Evolutionary conservation across 805 yeast genomes (phyloP), one percentile per base, ranked within the genome.

Genomic region (Metschnikowia gelsemii): DNA sequence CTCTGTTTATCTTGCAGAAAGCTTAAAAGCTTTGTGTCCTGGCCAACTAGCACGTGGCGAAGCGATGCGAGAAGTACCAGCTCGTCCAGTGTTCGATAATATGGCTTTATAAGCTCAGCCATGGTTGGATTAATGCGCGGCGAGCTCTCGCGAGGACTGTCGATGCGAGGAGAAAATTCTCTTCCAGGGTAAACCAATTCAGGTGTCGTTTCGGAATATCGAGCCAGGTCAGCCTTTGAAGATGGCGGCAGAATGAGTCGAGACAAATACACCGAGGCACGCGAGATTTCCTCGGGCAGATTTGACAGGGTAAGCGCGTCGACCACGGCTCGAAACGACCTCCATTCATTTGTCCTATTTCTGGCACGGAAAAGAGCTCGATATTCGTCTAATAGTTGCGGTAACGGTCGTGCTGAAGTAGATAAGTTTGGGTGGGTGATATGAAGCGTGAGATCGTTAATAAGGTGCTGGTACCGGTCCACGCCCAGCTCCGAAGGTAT

Each of bases 11-110:
- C 63, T 6, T 56, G 53, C 13, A 59, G 58, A 42, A 79, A 69
- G 0, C 78, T 71, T 35, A 83, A 71, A 43, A 80, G 46, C 23
- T 72, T 73, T 2, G 87, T 78, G 21, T 82, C 82, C 2, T 80
- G 70, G 0, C 87, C 89, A n/a, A 76, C 56, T 32, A 84, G 55
- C 0, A 84, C 71, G 48, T 73, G 83, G 5, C 77, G 68, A 3
- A 82, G 62, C 48, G 67, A 70, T 29, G 66, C 62, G 32, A 79
- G 39, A 3, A 82, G 69, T 2, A 68, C 73, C 18, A 21, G 35
- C 17, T 49, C 52, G 8, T 32, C 42, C n/a, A 32, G 24, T 7
- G 47, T 30, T 9, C 30, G n/a, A 21, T 35, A 38, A 31, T 37
- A 28, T 5, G 43, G 42, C 21, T 20, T 30, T 6, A 38, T 23